phyloP scores from a whole-genome alignment of 192 early-diverging fungal species.

The Backusella macrospora region DNA sequence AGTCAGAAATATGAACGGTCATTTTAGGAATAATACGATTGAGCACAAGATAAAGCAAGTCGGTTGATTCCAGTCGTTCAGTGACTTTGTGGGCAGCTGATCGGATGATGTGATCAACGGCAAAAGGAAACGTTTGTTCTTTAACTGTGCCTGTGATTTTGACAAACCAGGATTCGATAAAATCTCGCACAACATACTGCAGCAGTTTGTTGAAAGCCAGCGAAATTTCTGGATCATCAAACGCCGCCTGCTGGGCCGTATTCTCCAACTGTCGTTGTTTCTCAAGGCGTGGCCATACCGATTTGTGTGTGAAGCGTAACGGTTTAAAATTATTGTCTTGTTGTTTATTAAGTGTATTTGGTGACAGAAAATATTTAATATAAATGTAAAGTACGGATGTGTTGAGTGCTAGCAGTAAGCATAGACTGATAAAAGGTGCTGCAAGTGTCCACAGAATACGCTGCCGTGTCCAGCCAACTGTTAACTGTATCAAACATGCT shows the following conservation, averaged over 20 bases:
- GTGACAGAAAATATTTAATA: conserved; percentile 35
- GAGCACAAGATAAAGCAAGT: conserved; percentile 64
- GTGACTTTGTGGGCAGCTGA: conserved; percentile 41
- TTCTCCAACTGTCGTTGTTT: conserved; percentile 10
- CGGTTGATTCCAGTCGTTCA: conserved; percentile 52
- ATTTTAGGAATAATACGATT: conserved; percentile 67
- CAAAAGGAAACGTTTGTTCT: conserved; percentile 50
- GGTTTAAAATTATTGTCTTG: conserved; percentile 22
- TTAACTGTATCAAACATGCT: conserved; percentile 16
- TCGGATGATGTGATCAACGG: conserved; percentile 53
- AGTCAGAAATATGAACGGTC: conserved; percentile 72
- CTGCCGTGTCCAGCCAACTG: neutral
- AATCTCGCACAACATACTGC: conserved; percentile 56
- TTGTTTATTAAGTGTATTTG: neutral
- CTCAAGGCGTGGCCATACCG: conserved; percentile 14
- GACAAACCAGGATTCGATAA: conserved; percentile 60
- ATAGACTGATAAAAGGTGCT: conserved; percentile 21
- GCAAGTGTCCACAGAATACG: conserved; percentile 3
- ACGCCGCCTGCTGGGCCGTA: neutral
- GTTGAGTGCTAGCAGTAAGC: conserved; percentile 28
- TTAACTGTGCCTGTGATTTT: conserved; percentile 41
- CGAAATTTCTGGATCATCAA: conserved; percentile 34
- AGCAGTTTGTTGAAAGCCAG: conserved; percentile 52
- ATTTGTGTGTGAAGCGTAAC: conserved; percentile 6
- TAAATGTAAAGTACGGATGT: conserved; percentile 35